Evolutionary conservation across 176 grass and related monocot species (phyloP), one percentile per base, ranked within the genome.

Genomic region (Alloteropsis semialata): DNA sequence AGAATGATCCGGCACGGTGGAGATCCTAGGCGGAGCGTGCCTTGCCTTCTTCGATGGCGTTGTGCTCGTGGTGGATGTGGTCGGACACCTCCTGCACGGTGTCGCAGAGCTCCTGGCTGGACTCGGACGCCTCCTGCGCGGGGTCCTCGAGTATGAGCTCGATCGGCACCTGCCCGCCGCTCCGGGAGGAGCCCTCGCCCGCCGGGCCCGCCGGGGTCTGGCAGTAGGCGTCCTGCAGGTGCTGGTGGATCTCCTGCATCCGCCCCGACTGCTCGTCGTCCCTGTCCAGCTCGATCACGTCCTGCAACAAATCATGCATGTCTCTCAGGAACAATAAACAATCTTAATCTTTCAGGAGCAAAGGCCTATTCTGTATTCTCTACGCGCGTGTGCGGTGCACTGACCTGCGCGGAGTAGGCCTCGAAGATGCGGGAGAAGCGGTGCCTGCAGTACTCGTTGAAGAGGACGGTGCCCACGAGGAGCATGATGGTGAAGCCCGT

Each of bases 241-340:
- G 90, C 61, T 92, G 34, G 49, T 98, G 96, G 57, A 98, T 95
- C 77, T 95, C 88, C 59, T 88, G 84, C 89, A 92, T 95, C 83
- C 89, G 87, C 67, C 92, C 96, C 1, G 84, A 86, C 42, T 88
- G 80, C 36, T 98, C 96, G 25, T 98, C 92, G 22, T 95, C 87
- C 82, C 92, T 95, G 68, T 98, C 96, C 82, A 95, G 77, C 64
- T 98, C 92, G 64, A 95, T 95, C 34, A 98, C 80, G 80, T 98
- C 96, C 96, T 95, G 84, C 46, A 68, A n/a, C n/a, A n/a, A n/a
- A n/a, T n/a, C 53, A 36, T 3, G 15, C 16, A 49, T 17, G 3
- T 15, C 14, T 62, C 3, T 10, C 3, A 41, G 64, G 18, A 71
- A 29, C n/a, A 16, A 66, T 9, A 5, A 14, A 24, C 5, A n/a